Percentiles rank a stretch among this genome's conserved stretches.
phyloP scores from a whole-genome alignment of 306 rosid species.

The Boehmeria nivea region DNA sequence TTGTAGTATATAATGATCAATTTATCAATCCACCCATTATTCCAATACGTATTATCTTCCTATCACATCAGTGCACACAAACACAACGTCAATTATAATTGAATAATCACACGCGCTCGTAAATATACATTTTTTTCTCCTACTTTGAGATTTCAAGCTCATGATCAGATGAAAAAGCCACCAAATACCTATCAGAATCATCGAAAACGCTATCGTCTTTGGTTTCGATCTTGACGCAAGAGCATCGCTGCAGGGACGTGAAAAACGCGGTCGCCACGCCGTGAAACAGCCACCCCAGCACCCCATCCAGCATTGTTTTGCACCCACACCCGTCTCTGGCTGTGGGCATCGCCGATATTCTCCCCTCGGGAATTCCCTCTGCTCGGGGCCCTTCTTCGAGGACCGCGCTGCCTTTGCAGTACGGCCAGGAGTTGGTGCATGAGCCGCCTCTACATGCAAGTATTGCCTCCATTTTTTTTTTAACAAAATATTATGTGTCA shows the following conservation, averaged over 20 bases:
- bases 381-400: not conserved
- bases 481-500: not conserved
- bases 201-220: slow-evolving; percentile 12
- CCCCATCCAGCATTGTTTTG: slow-evolving; percentile 1
- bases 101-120: no score
- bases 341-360: not conserved
- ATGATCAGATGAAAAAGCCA: not conserved
- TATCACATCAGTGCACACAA: no score
- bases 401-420: not conserved
- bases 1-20: no score
- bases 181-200: not conserved
- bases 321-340: not conserved
- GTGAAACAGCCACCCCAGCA: slow-evolving; percentile 17
- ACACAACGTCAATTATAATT: no score
- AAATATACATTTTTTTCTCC: no score
- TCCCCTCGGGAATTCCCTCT: not conserved
- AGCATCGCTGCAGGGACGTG: slow-evolving; percentile 19
- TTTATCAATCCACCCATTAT: no score
- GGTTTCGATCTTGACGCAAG: slow-evolving; percentile 19
- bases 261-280: slow-evolving; percentile 14
- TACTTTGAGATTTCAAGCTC: not conserved
- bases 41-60: no score
- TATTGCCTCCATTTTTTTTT: not conserved
- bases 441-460: not conserved
- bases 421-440: slow-evolving; percentile 14